phyloP scores from a whole-genome alignment of 2,329 filamentous ascomycete genomes.

The Ascochyta viciae-villosae region DNA sequence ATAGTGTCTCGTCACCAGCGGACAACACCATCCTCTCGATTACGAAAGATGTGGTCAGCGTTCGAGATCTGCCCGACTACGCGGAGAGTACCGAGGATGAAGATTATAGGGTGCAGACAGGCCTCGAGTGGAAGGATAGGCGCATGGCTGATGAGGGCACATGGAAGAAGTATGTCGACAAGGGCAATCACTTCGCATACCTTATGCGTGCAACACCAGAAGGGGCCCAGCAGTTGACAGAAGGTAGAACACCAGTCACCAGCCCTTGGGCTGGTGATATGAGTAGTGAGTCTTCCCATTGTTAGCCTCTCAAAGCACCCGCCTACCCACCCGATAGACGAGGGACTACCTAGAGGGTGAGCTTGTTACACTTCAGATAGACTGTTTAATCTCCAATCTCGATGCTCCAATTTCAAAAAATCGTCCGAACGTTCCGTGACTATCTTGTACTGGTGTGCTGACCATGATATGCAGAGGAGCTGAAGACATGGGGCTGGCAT shows the following conservation, averaged over 20 bases:
- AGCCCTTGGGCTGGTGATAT: background rate
- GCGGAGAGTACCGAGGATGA: background rate
- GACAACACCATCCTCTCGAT: background rate
- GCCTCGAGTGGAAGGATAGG: background rate
- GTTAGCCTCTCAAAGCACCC: background rate
- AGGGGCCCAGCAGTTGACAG: background rate
- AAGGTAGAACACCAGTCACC: background rate
- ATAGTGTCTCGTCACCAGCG: background rate
- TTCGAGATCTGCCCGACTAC: background rate
- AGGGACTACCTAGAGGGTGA: too few relatives aligned
- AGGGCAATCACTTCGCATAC: background rate
- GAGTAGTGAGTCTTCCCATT: background rate
- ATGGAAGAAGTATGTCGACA: slow-evolving; percentile 13
- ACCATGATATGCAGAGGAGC: background rate
- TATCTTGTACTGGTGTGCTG: background rate
- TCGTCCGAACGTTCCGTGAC: too few relatives aligned
- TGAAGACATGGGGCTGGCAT: background rate
- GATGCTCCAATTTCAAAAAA: too few relatives aligned
- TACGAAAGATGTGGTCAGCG: background rate
- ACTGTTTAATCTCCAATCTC: too few relatives aligned
- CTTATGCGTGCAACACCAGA: slow-evolving; percentile 10
- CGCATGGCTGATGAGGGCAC: background rate
- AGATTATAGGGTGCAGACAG: background rate
- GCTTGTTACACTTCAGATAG: too few relatives aligned
- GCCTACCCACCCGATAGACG: too few relatives aligned